These are phyloP conservation scores for Microcyclospora pomicola DNA, from an alignment of 2,329 filamentous ascomycete genomes.

Conservation along the genomic window DNA sequence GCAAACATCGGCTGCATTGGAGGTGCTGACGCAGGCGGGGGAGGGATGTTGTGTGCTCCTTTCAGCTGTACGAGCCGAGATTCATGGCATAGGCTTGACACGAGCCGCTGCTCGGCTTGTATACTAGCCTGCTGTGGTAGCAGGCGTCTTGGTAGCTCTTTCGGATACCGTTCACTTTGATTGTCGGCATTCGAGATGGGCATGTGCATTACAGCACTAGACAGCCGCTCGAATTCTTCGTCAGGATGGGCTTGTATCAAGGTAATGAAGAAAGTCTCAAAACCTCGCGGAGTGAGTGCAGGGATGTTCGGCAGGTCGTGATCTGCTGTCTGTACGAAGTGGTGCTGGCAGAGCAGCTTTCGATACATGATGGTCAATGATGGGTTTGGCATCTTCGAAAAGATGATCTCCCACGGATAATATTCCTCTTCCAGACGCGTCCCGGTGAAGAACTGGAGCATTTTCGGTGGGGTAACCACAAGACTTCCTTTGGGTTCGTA, in stretches of 20 bases:
- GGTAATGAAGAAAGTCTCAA: constrained; percentile 51
- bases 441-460: constrained; percentile 58
- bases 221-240: constrained; percentile 56
- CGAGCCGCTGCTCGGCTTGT: constrained; percentile 45
- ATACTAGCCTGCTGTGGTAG: constrained; percentile 49
- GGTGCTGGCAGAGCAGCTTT: constrained; percentile 34
- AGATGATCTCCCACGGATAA: constrained; percentile 47
- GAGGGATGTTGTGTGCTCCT: constrained; percentile 20
- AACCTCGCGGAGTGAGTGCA: constrained; percentile 33
- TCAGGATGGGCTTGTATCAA: constrained; percentile 66
- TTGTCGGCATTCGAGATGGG: constrained; percentile 54
- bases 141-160: constrained; percentile 59
- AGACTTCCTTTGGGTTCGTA: constrained; percentile 53
- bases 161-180: constrained; percentile 60
- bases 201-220: constrained; percentile 53
- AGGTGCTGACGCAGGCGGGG: constrained; percentile 11
- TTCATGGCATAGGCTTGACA: constrained; percentile 29
- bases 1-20: constrained; percentile 14
- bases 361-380: constrained; percentile 34
- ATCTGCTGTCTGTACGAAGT: constrained; percentile 31
- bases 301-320: constrained; percentile 31
- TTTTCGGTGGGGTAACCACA: constrained; percentile 62
- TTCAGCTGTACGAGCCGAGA: constrained; percentile 32
- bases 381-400: constrained; percentile 27
- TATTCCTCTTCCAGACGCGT: constrained; percentile 51